Base-by-base conservation (phyloP, 2,329 filamentous ascomycete species). In the Epichloe uncinata region DNA sequence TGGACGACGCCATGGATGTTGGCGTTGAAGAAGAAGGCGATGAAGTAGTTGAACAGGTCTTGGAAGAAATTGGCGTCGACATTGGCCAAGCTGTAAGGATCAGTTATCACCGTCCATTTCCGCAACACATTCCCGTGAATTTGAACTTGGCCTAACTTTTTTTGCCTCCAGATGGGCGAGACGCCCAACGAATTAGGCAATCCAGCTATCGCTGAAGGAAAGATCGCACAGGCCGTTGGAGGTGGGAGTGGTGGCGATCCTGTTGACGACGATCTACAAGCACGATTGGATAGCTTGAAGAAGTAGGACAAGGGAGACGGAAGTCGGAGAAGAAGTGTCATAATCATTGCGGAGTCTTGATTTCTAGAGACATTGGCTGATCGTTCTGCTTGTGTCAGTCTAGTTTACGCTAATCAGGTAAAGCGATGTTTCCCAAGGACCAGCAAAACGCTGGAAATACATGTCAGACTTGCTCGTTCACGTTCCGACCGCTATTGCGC, bases 21-120 rank as follows among this genome's bases (percentile, higher is more conserved):
- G 81, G 79, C 15, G 82, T 95, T 53, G 93, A 98, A 62, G 93
- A 95, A 60, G 93, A 97, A 66, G 87, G 90, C 35, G 93, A 98
- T 59, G 93, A 98, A 65, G 87, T 97, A 12, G 89, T 98, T 36
- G 94, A 95, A 60, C 89, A 96, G 68, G 87, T 98, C 5, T 69
- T 98, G 60, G 93, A 97, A 63, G 93, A 97, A 69, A 95, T 98
- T 64, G 93, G 93, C 48, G 83, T 98, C 33, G 91, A 98, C 62
- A 76, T 97, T 52, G 89, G 85, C 59, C 86, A 93, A 69, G 77
- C 87, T 58, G 91, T 97, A 75, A 70, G 87, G 7, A 33, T n/a
- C 5, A 26, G n/a, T 8, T 36, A 45, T 45, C n/a, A 20, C 16
- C 9, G n/a, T 15, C 5, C 37, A 16, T 26, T 18, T 30, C 22